Base-by-base conservation (phyloP, 2,329 filamentous ascomycete species). In the Phaeoacremonium minimum region DNA sequence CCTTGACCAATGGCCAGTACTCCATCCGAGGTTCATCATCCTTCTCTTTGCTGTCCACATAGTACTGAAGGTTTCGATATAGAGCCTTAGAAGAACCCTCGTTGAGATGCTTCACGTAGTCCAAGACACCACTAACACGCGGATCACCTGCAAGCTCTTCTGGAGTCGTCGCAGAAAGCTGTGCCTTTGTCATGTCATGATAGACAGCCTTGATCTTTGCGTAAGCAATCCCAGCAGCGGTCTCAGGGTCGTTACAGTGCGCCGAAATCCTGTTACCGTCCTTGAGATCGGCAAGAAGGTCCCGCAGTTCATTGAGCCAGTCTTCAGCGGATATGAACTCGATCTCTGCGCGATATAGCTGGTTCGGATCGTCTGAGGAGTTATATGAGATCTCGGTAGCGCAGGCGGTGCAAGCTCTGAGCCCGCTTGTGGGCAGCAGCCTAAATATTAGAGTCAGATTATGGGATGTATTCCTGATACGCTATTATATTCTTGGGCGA, bases 381-480 rank as follows among this genome's bases (percentile, higher is more conserved):
- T 82, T 82, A 53, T 66, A 81, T 0, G 68, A 69, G 2, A 83
- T 66, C 46, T 83, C 77, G 0, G 77, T 83, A 1, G 79, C 67
- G 0, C 75, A 73, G 0, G 77, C 75, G 0, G 78, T 83, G 38
- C 77, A 82, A 1, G 78, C 77, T 18, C 74, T 59, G 68, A 81
- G 75, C 48, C 76, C 76, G 34, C 49, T 61, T 1, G 61, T 64
- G 0, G 57, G 62, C 1, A 63, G 41, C 6, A 66, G n/a, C n/a
- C n/a, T n/a, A n/a, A n/a, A n/a, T n/a, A n/a, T n/a, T n/a, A n/a
- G n/a, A n/a, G n/a, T n/a, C n/a, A n/a, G n/a, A n/a, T n/a, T n/a
- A n/a, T n/a, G n/a, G n/a, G n/a, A n/a, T n/a, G n/a, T n/a, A n/a
- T n/a, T n/a, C n/a, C n/a, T n/a, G n/a, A n/a, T n/a, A n/a, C n/a